phyloP scores from a whole-genome alignment of 2,329 filamentous ascomycete genomes.

The Arthrobotrys megalospora region DNA sequence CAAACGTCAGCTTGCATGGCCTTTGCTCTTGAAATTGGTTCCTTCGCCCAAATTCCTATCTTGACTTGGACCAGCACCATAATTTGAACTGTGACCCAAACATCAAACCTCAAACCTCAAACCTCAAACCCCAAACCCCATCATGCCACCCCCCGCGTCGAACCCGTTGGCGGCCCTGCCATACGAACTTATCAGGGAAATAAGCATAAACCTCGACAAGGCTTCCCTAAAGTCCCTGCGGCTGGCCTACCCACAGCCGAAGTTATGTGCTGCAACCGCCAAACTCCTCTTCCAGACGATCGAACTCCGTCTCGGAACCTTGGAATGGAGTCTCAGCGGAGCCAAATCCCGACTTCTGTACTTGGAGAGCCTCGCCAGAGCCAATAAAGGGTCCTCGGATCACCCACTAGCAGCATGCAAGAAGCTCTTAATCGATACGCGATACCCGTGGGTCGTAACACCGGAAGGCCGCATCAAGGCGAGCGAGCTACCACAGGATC shows the following conservation, averaged over 20 bases:
- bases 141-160: neutral
- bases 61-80: neutral
- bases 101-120: too few species aligned
- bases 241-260: slow-evolving; percentile 41
- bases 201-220: slow-evolving; percentile 46
- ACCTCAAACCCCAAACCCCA: neutral
- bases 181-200: slow-evolving; percentile 51
- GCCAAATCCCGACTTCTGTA: slow-evolving; percentile 38
- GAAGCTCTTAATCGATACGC: slow-evolving; percentile 44
- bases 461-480: slow-evolving; percentile 11
- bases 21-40: neutral
- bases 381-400: neutral
- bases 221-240: slow-evolving; percentile 45
- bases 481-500: neutral
- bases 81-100: neutral
- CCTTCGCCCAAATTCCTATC: neutral
- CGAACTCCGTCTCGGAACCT: slow-evolving; percentile 42
- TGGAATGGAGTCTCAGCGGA: slow-evolving; percentile 44
- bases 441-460: slow-evolving; percentile 47
- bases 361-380: slow-evolving; percentile 8
- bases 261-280: slow-evolving; percentile 29
- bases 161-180: slow-evolving; percentile 33
- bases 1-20: slow-evolving; percentile 11
- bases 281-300: slow-evolving; percentile 43
- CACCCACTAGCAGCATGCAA: slow-evolving; percentile 10